These are phyloP conservation scores for Pyricularia pennisetigena DNA, from an alignment of 2,329 filamentous ascomycete genomes.

Conservation along the genomic window DNA sequence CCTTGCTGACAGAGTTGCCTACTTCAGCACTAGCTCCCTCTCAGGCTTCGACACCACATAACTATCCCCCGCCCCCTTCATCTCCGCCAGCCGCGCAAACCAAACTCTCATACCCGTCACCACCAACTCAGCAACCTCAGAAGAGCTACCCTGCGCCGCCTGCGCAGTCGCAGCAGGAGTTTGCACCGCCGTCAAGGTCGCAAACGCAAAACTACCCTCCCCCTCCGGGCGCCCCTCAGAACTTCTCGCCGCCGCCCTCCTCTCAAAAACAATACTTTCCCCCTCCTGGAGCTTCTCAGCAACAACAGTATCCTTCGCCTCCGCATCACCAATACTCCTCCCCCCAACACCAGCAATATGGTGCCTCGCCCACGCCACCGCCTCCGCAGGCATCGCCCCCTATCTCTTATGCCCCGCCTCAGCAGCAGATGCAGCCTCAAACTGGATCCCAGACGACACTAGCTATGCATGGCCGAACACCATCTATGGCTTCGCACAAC, in stretches of 20 bases:
- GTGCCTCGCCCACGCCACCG: constrained; percentile 19
- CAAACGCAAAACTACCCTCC: constrained; percentile 22
- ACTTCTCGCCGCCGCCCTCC: constrained; percentile 20
- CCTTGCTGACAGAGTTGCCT: background rate
- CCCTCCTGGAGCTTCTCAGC: constrained; percentile 1
- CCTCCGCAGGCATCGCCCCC: constrained; percentile 18
- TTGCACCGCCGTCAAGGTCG: constrained; percentile 16
- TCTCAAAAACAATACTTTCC: constrained; percentile 4
- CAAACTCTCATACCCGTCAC: constrained; percentile 25
- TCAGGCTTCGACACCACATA: constrained; percentile 10
- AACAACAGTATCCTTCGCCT: constrained; percentile 1
- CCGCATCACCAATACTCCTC: constrained; percentile 12
- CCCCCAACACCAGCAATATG: constrained; percentile 22
- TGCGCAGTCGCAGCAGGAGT: background rate
- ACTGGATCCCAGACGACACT: constrained; percentile 20
- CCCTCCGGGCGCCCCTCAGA: constrained; percentile 17
- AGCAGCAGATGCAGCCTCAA: constrained; percentile 13
- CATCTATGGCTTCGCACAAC: constrained; percentile 17
- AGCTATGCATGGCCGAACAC: constrained; percentile 24
- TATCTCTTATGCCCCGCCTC: constrained; percentile 20
- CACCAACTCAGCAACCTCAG: constrained; percentile 15
- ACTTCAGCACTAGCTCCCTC: constrained; percentile 8
- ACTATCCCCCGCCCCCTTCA: constrained; percentile 25
- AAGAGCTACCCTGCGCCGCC: constrained; percentile 26
- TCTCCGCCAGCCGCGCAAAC: constrained; percentile 24